phyloP scores from a whole-genome alignment of 257 asterid genomes.

The Solanum lignicaule region DNA sequence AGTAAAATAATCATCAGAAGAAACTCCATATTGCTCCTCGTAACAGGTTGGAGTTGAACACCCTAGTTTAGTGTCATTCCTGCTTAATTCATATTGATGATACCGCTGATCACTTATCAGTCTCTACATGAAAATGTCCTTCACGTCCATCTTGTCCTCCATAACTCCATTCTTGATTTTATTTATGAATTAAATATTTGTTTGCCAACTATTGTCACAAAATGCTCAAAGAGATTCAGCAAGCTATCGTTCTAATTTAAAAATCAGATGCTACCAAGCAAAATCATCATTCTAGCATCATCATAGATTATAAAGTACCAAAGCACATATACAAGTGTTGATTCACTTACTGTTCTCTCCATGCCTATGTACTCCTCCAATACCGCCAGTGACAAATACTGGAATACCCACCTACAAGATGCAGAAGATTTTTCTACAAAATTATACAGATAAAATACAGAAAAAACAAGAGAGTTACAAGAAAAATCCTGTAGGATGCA shows the following conservation, averaged over 20 bases:
- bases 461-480: neutral
- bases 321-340: neutral
- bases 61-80: neutral
- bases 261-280: neutral
- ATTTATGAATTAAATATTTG: neutral
- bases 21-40: neutral
- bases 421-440: neutral
- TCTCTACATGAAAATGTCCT: neutral
- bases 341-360: conserved; percentile 71
- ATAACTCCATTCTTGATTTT: neutral
- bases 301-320: neutral
- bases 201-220: neutral
- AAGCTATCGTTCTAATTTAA: neutral
- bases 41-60: neutral
- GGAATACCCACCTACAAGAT: conserved; percentile 70
- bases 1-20: neutral
- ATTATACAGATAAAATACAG: neutral
- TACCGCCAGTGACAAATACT: conserved; percentile 92
- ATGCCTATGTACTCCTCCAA: conserved; percentile 94
- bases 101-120: neutral
- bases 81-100: neutral
- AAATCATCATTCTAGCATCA: neutral
- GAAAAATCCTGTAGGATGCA: neutral
- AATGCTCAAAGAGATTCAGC: neutral
- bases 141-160: neutral